Evolutionary conservation across 768 basidiomycete genomes (phyloP).

Genomic region (Epithele typhae): DNA sequence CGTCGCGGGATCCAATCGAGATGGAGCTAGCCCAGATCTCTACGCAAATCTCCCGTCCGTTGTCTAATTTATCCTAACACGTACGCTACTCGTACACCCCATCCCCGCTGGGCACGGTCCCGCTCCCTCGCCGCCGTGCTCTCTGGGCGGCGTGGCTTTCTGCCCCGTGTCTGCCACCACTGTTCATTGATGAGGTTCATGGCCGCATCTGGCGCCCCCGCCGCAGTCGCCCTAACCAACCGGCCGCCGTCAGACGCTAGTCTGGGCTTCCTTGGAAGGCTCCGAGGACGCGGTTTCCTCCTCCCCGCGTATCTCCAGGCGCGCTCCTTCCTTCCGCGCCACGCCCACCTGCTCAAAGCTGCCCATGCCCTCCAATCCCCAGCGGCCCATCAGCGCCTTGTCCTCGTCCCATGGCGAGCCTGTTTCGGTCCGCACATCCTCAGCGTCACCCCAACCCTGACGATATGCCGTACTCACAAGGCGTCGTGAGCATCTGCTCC

Average conservation of each 20-base stretch:
- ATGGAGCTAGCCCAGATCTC: neutral
- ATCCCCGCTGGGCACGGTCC: too few relatives aligned
- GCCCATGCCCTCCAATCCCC: conserved; percentile 89
- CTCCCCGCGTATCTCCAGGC: conserved; percentile 14
- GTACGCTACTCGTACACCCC: neutral
- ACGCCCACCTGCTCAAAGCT: conserved; percentile 78
- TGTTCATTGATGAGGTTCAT: neutral
- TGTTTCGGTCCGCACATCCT: too few relatives aligned
- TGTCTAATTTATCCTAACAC: conserved; percentile 5
- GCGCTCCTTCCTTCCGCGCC: conserved; percentile 47
- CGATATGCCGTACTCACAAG: conserved; percentile 55
- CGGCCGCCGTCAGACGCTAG: conserved; percentile 4
- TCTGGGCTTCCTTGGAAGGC: neutral
- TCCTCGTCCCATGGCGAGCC: conserved; percentile 98
- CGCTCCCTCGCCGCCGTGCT: too few relatives aligned
- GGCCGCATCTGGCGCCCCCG: neutral
- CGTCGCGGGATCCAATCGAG: conserved; percentile 11
- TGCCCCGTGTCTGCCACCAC: neutral
- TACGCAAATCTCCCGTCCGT: conserved; percentile 8
- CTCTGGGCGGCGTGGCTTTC: too few relatives aligned
- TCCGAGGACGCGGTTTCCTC: neutral
- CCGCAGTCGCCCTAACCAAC: neutral
- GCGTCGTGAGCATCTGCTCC: conserved; percentile 95
- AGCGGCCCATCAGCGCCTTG: conserved; percentile 88
- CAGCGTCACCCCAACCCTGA: neutral